Evolutionary conservation across 1,284 basidiomycete genomes (phyloP), one percentile per base, ranked within the genome.

Genomic region (Leccinum griseonigrum): DNA sequence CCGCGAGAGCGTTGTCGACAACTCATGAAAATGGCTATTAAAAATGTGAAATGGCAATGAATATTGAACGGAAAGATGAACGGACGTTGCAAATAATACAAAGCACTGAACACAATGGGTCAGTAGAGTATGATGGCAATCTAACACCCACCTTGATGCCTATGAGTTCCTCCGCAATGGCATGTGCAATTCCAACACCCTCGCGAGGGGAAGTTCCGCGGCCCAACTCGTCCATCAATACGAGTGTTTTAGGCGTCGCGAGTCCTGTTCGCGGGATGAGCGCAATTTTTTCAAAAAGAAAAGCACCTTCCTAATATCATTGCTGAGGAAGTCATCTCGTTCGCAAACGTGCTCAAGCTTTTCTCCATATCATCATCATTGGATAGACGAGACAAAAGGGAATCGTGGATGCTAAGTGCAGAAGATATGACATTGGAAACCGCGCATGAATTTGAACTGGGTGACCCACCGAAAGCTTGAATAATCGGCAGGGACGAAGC

Each of bases 301-400:
- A 52, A 5, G 9, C 10, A 56, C 68, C 54, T 64, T 86, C 92
- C 88, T 36, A 96, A 75, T 59, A 97, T 94, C 91, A 95, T 94
- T 3, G 92, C 88, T 32, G 88, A 88, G 1, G 91, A 88, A 0
- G 89, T 86, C 92, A 98, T 97, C 74, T 98, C 95, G 62, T 86
- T 88, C 0, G 94, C 93, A 75, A 98, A 98, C 0, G 95, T 97
- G 66, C 95, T 97, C 14, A 97, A 75, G 59, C 84, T 91, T 70
- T 87, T 90, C 73, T 96, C 93, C 68, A 95, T 84, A 66, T 94
- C 88, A 67, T 95, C 95, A 65, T 98, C 94, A 67, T 98, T 97
- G 0, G 94, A 96, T 4, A 98, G 80, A 9, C 96, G 86, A 3
- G 90, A 91, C 28, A 98, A 81, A 10, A 98, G 80, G 0, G 88